Evolutionary conservation across 306 rosid species (phyloP), one percentile per base, ranked within the genome.

Genomic region (Quercus engelmannii): DNA sequence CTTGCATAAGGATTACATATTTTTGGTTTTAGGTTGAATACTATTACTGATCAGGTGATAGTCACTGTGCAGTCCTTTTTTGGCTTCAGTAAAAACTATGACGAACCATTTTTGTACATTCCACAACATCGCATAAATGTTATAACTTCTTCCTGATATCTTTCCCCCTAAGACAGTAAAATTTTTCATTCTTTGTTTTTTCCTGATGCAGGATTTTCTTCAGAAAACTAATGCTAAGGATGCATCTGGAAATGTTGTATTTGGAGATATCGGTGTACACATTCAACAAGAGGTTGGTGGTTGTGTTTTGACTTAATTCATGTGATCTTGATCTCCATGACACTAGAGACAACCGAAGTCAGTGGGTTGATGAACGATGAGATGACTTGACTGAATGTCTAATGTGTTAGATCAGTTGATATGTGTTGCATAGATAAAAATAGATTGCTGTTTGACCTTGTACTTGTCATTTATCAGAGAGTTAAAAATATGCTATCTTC

Each of bases 281-380:
- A 85, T 96, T 89, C 99, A 96, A 82, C 97, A 93, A 86, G 94
- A 96, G 99, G 99, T 92, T 85, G 74, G 97, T 88, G 49, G 35
- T 69, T 80, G 41, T 55, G 55, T 84, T 33, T 57, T 75, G 70
- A 30, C 43, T 64, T 15, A 64, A 56, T 82, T 71, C 35, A 21
- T 54, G 41, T 28, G n/a, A 14, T 43, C 55, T 38, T 74, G 57
- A 62, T 61, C 31, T 68, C 71, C 69, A 14, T 9, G 69, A 30
- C 14, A 28, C 70, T 28, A 28, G 70, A 17, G 46, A 64, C 23
- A 64, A 30, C 5, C 20, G 17, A 49, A 49, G 54, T 7, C 30
- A 17, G 70, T 63, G 20, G 38, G 41, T 31, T 64, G 43, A 31
- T 18, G 31, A 30, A 30, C 8, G 1, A 64, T 3, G 21, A 17